These are phyloP conservation scores for Lactarius pseudohatsudake DNA, from an alignment of 768 basidiomycete genomes.

Conservation along the genomic window DNA sequence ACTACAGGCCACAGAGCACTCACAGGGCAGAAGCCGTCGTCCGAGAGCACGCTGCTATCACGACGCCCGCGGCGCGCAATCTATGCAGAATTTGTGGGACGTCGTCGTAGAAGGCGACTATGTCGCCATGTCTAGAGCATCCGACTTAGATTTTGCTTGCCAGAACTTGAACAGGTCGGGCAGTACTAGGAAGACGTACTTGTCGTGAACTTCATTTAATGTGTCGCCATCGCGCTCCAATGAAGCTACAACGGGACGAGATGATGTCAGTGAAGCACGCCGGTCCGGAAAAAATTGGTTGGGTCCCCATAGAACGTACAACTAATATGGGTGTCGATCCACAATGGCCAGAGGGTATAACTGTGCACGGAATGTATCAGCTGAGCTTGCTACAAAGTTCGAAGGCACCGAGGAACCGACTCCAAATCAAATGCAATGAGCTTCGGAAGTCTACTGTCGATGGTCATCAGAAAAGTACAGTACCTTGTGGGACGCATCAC, in stretches of 20 bases:
- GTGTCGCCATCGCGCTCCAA: slow-evolving; percentile 48
- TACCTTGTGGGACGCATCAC: too few species aligned
- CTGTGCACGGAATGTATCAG: slow-evolving; percentile 38
- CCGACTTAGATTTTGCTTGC: background rate
- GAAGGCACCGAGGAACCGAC: slow-evolving; percentile 41
- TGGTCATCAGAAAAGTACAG: slow-evolving; percentile 29
- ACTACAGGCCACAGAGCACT: slow-evolving; percentile 30
- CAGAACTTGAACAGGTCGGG: background rate
- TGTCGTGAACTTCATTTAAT: slow-evolving; percentile 53
- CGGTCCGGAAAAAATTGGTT: background rate
- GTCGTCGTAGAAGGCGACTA: slow-evolving; percentile 71
- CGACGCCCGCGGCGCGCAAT: slow-evolving; percentile 48
- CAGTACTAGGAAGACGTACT: slow-evolving; percentile 33
- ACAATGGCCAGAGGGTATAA: slow-evolving; percentile 84
- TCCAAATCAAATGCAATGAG: slow-evolving; percentile 83
- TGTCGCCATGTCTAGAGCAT: slow-evolving; percentile 47
- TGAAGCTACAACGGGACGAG: slow-evolving; percentile 43
- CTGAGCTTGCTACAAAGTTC: background rate
- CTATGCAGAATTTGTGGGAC: slow-evolving; percentile 71
- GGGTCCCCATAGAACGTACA: slow-evolving; percentile 36
- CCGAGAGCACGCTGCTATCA: slow-evolving; percentile 73
- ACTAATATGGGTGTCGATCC: slow-evolving; percentile 79
- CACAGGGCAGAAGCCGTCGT: slow-evolving; percentile 70
- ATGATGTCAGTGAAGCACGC: background rate
- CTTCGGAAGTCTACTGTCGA: slow-evolving; percentile 47